phyloP scores from a whole-genome alignment of 805 yeast genomes.

The Candida chauliodis region DNA sequence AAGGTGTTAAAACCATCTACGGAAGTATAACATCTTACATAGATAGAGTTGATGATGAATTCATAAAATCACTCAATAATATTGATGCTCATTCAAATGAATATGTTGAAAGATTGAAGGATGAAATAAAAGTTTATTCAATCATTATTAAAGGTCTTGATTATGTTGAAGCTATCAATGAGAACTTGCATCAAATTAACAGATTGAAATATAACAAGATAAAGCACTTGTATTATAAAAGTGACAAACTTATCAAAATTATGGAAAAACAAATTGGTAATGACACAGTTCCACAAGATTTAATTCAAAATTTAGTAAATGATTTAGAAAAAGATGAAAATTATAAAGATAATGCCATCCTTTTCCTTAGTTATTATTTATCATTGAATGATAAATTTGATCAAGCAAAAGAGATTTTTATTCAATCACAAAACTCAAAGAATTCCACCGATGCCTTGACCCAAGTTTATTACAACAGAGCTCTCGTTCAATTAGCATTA shows the following conservation, averaged over 20 bases:
- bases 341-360: slow-evolving; percentile 78
- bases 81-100: slow-evolving; percentile 95
- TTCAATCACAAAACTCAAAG: slow-evolving; percentile 78
- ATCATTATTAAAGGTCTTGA: slow-evolving; percentile 81
- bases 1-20: slow-evolving; percentile 68
- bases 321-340: slow-evolving; percentile 65
- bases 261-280: slow-evolving; percentile 45
- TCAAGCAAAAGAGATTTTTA: slow-evolving; percentile 83
- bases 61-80: slow-evolving; percentile 78
- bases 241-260: slow-evolving; percentile 63
- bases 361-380: slow-evolving; percentile 83
- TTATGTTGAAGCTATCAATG: slow-evolving; percentile 67
- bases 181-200: slow-evolving; percentile 53
- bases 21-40: slow-evolving; percentile 86
- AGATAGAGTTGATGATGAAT: slow-evolving; percentile 94
- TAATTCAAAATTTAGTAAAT: slow-evolving; percentile 63
- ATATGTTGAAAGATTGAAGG: slow-evolving; percentile 84
- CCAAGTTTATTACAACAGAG: slow-evolving; percentile 92
- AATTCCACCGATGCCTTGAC: slow-evolving; percentile 79
- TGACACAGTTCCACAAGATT: slow-evolving; percentile 49
- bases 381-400: slow-evolving; percentile 83
- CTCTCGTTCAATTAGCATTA: slow-evolving; percentile 91
- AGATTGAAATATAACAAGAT: slow-evolving; percentile 80
- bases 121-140: slow-evolving; percentile 73
- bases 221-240: slow-evolving; percentile 92